Base-by-base conservation (phyloP, 495 filamentous ascomycete genomes). In the Barbatosphaeria neglecta region DNA sequence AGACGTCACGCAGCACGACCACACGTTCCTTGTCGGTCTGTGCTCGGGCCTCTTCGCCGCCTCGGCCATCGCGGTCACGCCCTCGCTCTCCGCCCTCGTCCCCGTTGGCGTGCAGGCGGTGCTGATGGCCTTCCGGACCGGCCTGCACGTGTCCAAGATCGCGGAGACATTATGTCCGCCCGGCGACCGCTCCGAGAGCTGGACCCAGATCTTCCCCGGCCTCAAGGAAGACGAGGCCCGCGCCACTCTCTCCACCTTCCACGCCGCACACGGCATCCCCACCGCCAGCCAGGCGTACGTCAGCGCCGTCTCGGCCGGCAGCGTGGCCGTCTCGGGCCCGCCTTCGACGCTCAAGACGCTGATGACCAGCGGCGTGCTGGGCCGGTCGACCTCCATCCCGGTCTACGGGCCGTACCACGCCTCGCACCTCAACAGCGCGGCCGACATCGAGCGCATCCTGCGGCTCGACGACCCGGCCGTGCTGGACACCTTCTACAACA, bases 371-470 rank as follows among this genome's bases (percentile, higher is more conserved):
- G 62, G 67, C 16, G 51, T 72, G 9, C 22, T 69, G 72, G 43
- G 61, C 72, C 43, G 80, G 80, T 74, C 74, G 2, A 70, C 75
- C 5, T 72, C 72, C n/a, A 77, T 84, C 37, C 80, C 84, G 0
- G 78, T 93, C 18, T 80, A 84, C 51, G 87, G 82, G 1, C 84
- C 87, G 1, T 93, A 87, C 54, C 88, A 95, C 64, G 85, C 87
- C 11, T 53, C 72, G 1, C 86, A 93, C 60, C 63, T 93, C 8
- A 83, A 87, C 62, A 68, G 68, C 6, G 47, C 66, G 15, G 66
- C 67, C 13, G 77, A 88, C 51, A 66, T 85, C 33, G 72, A 76
- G 37, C 72, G 73, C 44, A 77, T 90, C 38, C 53, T 88, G 22
- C 51, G 54, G 4, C 57, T 73, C 22, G 51, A 65, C 31, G 60